A percentile compares a stretch with the other conserved stretches of the same genome.
Conservation (phyloP, 2,329 filamentous ascomycete genomes). For the Colletotrichum tofieldiae region DNA sequence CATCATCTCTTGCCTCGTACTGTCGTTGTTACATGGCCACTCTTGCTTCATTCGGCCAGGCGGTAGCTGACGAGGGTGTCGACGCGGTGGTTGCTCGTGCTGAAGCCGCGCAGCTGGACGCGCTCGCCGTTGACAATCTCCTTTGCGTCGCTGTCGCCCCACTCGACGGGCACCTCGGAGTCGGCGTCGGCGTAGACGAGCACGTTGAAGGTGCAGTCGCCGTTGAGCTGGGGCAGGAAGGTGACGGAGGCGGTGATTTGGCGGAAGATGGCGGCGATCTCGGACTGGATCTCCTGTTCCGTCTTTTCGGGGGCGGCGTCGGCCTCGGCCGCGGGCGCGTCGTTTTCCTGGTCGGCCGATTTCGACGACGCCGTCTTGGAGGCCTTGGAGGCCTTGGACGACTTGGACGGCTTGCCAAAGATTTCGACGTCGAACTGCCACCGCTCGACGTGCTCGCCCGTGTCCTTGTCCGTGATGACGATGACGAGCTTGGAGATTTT, state of each 20-base stretch:
- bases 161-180: slow-evolving; percentile 96
- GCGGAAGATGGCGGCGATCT: slow-evolving; percentile 96
- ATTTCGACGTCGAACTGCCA: slow-evolving; percentile 95
- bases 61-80: slow-evolving; percentile 97
- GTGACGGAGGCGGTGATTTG: slow-evolving; percentile 99
- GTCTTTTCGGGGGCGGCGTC: slow-evolving; percentile 78
- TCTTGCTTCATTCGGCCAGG: slow-evolving; percentile 52
- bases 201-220: slow-evolving; percentile 98
- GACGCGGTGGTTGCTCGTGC: slow-evolving; percentile 93
- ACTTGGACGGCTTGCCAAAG: slow-evolving; percentile 47
- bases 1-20: neutral
- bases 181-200: slow-evolving; percentile 98
- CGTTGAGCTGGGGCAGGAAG: slow-evolving; percentile 92
- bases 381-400: slow-evolving; percentile 38
- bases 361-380: slow-evolving; percentile 63
- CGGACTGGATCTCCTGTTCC: slow-evolving; percentile 92
- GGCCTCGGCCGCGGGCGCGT: slow-evolving; percentile 47
- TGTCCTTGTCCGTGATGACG: slow-evolving; percentile 97
- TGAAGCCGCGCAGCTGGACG: slow-evolving; percentile 95
- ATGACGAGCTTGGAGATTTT: slow-evolving; percentile 98
- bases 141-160: slow-evolving; percentile 98
- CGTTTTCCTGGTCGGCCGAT: slow-evolving; percentile 79
- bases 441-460: slow-evolving; percentile 93
- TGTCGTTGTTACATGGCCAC: neutral
- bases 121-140: slow-evolving; percentile 96